Evolutionary conservation across 371 early-diverging fungal species (phyloP).

Genomic region (Sporodiniella umbellata): DNA sequence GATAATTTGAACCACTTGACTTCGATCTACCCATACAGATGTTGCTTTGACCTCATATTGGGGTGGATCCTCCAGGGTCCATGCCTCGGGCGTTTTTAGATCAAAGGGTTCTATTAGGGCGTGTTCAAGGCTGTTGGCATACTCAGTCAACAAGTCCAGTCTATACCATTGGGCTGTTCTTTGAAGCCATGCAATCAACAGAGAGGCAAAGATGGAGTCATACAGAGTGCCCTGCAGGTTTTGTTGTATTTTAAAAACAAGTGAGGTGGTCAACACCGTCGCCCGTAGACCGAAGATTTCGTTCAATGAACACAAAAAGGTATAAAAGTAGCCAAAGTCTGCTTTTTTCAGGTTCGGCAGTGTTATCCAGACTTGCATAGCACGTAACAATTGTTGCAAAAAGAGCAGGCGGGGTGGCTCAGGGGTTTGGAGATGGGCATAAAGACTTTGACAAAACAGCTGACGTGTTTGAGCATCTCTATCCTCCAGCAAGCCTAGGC

Average conservation of each 20-base stretch:
- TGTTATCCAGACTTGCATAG: conserved; percentile 46
- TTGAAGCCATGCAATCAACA: conserved; percentile 45
- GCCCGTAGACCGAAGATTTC: conserved; percentile 58
- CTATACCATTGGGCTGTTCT: conserved; percentile 33
- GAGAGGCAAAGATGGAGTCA: too few relatives aligned
- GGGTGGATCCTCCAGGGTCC: too few relatives aligned
- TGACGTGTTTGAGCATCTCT: conserved; percentile 13
- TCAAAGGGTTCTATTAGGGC: too few relatives aligned
- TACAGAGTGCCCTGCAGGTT: conserved; percentile 53
- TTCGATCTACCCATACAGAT: conserved; percentile 31
- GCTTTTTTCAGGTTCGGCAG: conserved; percentile 38
- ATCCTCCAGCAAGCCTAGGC: conserved; percentile 15
- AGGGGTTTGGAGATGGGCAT: conserved; percentile 1
- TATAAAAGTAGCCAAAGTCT: conserved; percentile 54
- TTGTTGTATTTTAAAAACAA: conserved; percentile 61
- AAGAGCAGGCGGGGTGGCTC: conserved; percentile 21
- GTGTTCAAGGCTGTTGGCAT: too few relatives aligned
- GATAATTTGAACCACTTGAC: conserved; percentile 23
- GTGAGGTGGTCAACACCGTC: conserved; percentile 52
- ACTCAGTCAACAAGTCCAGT: conserved; percentile 18
- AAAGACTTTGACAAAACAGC: conserved; percentile 3
- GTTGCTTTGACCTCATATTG: too few relatives aligned
- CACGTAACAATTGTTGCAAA: conserved; percentile 36
- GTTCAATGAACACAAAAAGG: conserved; percentile 47
- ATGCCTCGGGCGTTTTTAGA: too few relatives aligned